Evolutionary conservation across 1,284 basidiomycete species (phyloP).

Genomic region (Cerioporus squamosus): DNA sequence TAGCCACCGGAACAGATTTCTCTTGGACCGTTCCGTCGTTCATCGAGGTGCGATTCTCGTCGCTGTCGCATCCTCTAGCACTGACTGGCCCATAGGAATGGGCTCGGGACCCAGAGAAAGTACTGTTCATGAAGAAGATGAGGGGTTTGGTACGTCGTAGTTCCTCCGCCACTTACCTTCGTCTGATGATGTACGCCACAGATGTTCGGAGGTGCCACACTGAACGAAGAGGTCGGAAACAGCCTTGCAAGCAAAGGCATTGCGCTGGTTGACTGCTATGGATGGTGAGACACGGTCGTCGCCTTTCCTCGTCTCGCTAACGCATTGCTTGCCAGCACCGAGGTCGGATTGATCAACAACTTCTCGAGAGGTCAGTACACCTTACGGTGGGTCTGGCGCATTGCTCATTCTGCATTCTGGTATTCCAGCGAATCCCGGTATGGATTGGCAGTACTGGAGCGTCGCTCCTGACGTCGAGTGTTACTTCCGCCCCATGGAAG

Average conservation of each 20-base stretch:
- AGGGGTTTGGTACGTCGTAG: constrained; percentile 16
- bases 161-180: not conserved
- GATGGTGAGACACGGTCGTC: not conserved
- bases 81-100: constrained; percentile 14
- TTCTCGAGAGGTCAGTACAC: not conserved
- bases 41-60: constrained; percentile 26
- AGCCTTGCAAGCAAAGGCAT: not conserved
- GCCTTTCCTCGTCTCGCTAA: not conserved
- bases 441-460: constrained; percentile 2
- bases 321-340: not conserved
- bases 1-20: constrained; percentile 17
- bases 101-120: constrained; percentile 21
- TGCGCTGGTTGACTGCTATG: not conserved
- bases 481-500: not conserved
- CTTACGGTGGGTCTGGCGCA: not conserved
- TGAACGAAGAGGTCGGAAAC: not conserved
- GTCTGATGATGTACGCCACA: not conserved
- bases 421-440: not conserved
- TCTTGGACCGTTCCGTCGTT: constrained; percentile 30
- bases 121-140: constrained; percentile 22
- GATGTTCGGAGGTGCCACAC: constrained; percentile 3
- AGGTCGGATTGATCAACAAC: not conserved
- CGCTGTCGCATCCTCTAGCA: not conserved
- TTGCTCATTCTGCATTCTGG: not conserved
- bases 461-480: not conserved